Evolutionary conservation across 202 grass and related monocot genomes (phyloP).

Genomic region (Saccharum hybrid): DNA sequence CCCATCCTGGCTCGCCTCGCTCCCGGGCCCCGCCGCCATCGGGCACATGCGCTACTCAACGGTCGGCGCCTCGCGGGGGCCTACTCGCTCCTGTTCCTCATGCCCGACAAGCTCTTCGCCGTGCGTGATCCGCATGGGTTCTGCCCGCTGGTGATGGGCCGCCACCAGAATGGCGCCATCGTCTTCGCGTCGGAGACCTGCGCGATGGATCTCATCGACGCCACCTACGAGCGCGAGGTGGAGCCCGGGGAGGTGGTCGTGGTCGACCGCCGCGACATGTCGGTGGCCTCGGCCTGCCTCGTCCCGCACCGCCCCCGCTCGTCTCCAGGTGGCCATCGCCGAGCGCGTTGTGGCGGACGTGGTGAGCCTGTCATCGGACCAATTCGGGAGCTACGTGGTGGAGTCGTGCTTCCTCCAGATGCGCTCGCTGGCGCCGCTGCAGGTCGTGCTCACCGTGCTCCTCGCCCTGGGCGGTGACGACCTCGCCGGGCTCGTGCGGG

Average conservation of each 20-base stretch:
- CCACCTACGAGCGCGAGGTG: slow-evolving; percentile 75
- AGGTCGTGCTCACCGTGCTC: too few species aligned
- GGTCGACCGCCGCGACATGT: slow-evolving; percentile 69
- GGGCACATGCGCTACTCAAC: slow-evolving; percentile 83
- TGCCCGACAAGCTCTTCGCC: slow-evolving; percentile 62
- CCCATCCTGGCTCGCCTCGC: slow-evolving; percentile 49
- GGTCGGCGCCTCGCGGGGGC: slow-evolving; percentile 55
- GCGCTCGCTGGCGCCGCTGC: too few species aligned
- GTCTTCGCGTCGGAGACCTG: slow-evolving; percentile 80
- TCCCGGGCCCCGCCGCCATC: slow-evolving; percentile 61
- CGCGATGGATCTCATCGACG: slow-evolving; percentile 81
- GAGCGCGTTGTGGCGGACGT: too few species aligned
- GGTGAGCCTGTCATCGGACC: too few species aligned
- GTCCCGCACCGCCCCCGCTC: slow-evolving; percentile 47
- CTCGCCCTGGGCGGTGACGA: too few species aligned
- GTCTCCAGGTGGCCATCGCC: too few species aligned
- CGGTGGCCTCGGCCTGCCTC: slow-evolving; percentile 53
- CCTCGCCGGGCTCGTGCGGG: too few species aligned
- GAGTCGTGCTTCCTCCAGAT: too few species aligned
- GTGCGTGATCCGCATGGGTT: slow-evolving; percentile 77
- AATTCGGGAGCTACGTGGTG: too few species aligned
- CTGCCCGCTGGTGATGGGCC: slow-evolving; percentile 78
- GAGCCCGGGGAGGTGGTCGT: slow-evolving; percentile 69
- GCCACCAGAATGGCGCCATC: slow-evolving; percentile 54
- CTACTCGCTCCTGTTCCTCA: slow-evolving; percentile 67